These are phyloP conservation scores for Parafenestella ontariensis DNA, from an alignment of 2,329 filamentous ascomycete genomes.

Conservation along the genomic window DNA sequence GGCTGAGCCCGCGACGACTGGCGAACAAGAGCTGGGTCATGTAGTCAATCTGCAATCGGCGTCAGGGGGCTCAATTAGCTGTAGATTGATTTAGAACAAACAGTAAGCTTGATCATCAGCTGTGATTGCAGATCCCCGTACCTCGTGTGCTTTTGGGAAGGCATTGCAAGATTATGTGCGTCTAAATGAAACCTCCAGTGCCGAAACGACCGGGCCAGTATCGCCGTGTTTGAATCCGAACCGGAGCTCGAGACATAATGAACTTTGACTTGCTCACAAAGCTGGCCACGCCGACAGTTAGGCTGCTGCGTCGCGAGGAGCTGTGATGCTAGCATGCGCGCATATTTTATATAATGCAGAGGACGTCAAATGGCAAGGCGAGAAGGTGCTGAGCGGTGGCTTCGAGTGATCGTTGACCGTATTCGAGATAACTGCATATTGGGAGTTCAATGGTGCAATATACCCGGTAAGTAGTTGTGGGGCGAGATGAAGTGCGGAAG, in stretches of 20 bases:
- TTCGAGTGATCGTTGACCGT: slow-evolving; percentile 4
- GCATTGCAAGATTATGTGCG: slow-evolving; percentile 20
- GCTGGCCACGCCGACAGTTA: not conserved
- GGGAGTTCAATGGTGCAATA: slow-evolving; percentile 1
- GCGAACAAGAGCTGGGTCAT: not conserved
- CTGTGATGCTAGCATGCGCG: not conserved
- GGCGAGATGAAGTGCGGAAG: not conserved
- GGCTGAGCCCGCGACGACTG: slow-evolving; percentile 1
- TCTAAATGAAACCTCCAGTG: slow-evolving; percentile 38
- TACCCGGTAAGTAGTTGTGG: not conserved
- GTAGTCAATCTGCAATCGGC: slow-evolving; percentile 2
- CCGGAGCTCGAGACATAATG: not conserved
- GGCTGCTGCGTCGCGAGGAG: not conserved
- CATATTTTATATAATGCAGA: too few relatives aligned
- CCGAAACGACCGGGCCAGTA: slow-evolving; percentile 6
- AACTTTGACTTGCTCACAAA: not conserved
- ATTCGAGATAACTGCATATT: slow-evolving; percentile 12
- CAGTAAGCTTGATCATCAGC: slow-evolving; percentile 19
- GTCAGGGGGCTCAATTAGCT: slow-evolving; percentile 14
- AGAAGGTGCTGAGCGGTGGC: not conserved
- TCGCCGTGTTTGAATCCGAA: not conserved
- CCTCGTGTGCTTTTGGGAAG: slow-evolving; percentile 14
- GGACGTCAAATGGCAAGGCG: not conserved
- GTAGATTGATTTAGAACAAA: slow-evolving; percentile 21
- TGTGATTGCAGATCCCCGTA: slow-evolving; percentile 19